Evolutionary conservation across 2,329 filamentous ascomycete species (phyloP), one percentile per base, ranked within the genome.

Genomic region (Nothophoma quercina): DNA sequence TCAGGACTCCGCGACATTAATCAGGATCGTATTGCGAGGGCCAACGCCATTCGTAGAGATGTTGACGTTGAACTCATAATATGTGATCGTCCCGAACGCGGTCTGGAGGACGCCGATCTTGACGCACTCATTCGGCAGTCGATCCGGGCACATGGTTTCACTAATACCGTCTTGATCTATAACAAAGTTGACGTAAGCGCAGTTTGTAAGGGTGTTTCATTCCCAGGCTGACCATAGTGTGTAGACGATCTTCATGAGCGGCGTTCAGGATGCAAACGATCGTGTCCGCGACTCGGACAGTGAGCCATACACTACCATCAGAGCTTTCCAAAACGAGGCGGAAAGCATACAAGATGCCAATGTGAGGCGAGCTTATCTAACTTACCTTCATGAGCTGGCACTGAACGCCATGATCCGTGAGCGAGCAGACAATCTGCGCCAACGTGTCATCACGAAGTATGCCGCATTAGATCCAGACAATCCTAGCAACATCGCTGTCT

Each of bases 181-280:
- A 52, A 52, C 25, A 52, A 52, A 33, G 30, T 52, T 19, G 49
- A 52, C 5, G 49, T 52, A 21, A 18, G 49, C 21, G 10, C 2
- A 9, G 2, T 16, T 5, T 7, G 2, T 12, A 16, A 1, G 1
- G 5, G 6, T n/a, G 0, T 8, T 18, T 19, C 19, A 19, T 5
- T 6, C n/a, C 12, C 1, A 10, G 15, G 15, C 35, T 52, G 13
- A 52, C n/a, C n/a, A 4, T 2, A 19, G 2, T 10, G 6, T 8
- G 8, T 25, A 52, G 49, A 52, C 49, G 10, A 46, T 52, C n/a
- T 52, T 52, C 16, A 46, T 52, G 49, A 46, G 49, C 22, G 42
- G 49, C 12, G 29, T 42, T 4, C 49, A 46, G 12, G 49, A 52
- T 16, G 49, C 30, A 10, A 46, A 41, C 19, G 49, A 52, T 18